Base-by-base conservation (phyloP, 257 asterid species). In the Plectranthus barbatus region DNA sequence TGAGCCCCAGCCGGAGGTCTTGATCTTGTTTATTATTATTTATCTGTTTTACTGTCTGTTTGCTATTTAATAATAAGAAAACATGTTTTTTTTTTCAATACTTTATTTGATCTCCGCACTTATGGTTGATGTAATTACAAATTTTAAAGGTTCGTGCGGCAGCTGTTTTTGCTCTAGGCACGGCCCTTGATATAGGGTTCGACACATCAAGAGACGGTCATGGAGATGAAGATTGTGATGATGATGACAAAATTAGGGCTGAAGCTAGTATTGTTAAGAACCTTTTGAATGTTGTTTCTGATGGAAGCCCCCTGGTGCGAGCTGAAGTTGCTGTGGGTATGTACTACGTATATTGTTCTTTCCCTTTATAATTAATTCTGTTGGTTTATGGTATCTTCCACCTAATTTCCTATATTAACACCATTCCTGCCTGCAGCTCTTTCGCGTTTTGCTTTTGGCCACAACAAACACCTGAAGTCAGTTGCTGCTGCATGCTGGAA, bases 1-100 rank as follows among this genome's bases (percentile, higher is more conserved):
- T 24, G 97, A 90, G 76, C 97, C 99, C 66, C 99, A 90, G 72
- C 96, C 99, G 18, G 99, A 93, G 99, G 99, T 93, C 73, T 59
- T 39, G 62, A 67, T 55, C 70, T 19, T 60, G 15, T 29, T 5
- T 62, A 48, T 50, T 36, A 41, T 26, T 23, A 46, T 31, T 63
- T 42, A 15, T 55, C 42, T 21, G 3, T 44, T 48, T 41, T 63
- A 3, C 17, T 54, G 42, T 14, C 9, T 55, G 18, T 3, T 45
- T 20, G 50, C 37, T 14, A 40, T 51, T 40, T 13, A 48, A 9
- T 13, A 29, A 34, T 26, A 26, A 26, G 31, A 26, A 26, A 26
- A 59, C 4, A 20, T 55, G 68, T 56, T 41, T 0, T 17, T 36
- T 37, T 36, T 9, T n/a, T 20, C 0, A 12, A 11, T 37, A 15